Percentiles rank a stretch among this genome's conserved stretches.
Conservation (phyloP, 2,329 filamentous ascomycete genomes). For the Botrytis deweyae region DNA sequence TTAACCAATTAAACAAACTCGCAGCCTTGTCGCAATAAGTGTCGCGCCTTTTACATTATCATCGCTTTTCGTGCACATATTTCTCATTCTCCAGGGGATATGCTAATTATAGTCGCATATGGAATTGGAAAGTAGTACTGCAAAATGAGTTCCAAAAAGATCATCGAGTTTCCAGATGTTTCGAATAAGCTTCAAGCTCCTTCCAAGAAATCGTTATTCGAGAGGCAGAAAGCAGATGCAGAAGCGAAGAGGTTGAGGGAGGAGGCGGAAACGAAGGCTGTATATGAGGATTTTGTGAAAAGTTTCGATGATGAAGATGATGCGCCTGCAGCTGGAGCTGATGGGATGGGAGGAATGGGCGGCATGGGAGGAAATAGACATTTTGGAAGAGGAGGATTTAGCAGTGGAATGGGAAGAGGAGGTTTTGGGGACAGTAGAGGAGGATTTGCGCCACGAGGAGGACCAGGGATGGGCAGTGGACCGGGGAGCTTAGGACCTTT, state of each 20-base stretch:
- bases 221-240: conserved; percentile 83
- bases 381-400: conserved; percentile 25
- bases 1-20: conserved; percentile 9
- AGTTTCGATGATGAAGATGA: conserved; percentile 63
- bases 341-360: conserved; percentile 28
- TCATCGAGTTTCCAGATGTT: conserved; percentile 63
- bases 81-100: neutral
- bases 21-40: conserved; percentile 1
- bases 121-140: neutral
- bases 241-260: conserved; percentile 85
- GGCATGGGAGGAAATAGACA: conserved; percentile 35
- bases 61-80: neutral
- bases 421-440: conserved; percentile 33
- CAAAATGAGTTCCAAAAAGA: conserved; percentile 32
- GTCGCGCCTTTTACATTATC: neutral
- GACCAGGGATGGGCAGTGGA: conserved; percentile 46
- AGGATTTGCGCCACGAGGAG: conserved; percentile 34
- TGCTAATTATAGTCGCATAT: neutral
- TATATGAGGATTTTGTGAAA: conserved; percentile 84
- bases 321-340: conserved; percentile 28
- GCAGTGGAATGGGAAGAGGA: conserved; percentile 37
- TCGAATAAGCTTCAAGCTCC: conserved; percentile 76
- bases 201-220: conserved; percentile 82
- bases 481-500: conserved; percentile 60
- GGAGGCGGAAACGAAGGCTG: conserved; percentile 81